Evolutionary conservation across 768 basidiomycete genomes (phyloP), one percentile per base, ranked within the genome.

Genomic region (Kwoniella dejecticola): DNA sequence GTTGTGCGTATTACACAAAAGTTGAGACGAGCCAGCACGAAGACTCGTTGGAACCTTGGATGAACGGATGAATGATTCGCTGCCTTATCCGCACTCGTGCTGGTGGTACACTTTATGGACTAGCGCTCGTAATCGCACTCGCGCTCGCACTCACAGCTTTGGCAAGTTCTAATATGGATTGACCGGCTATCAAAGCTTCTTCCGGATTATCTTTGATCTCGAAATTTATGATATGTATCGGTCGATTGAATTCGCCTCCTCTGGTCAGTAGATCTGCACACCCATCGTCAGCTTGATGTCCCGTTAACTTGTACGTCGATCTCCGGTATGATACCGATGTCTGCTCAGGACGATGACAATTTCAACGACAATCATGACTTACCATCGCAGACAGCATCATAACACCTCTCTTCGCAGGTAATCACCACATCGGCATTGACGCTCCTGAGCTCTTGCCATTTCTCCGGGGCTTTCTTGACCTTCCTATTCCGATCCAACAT

Each of bases 141-240:
- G n/a, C n/a, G n/a, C n/a, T n/a, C n/a, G n/a, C n/a, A 83, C 91
- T 81, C 72, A 96, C 95, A 56, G 93, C 89, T 48, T 86, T 82
- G 7, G 91, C 92, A 21, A 99, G 82, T 72, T 95, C 94, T 27
- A 98, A 82, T 76, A 98, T 93, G 1, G 95, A 93, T 78, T 88
- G 90, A 17, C 96, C 95, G 24, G 96, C 96, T 66, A 97, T 91
- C 47, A 89, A 82, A 0, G 96, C 96, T 79, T 99, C 96, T 83
- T 98, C 96, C 70, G 97, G 94, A 74, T 96, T 98, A 80, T 99
- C 96, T 81, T 90, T 96, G 80, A 98, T 98, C 76, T 99, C 96
- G 63, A 98, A 85, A 79, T 99, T 99, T 73, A 99, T 90, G 42
- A 99, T 79, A 79, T 99, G 96, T 17, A 98, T 92, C 1, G 94